Conservation (phyloP, 192 early-diverging fungal genomes). For the Linnemannia schmuckeri region DNA sequence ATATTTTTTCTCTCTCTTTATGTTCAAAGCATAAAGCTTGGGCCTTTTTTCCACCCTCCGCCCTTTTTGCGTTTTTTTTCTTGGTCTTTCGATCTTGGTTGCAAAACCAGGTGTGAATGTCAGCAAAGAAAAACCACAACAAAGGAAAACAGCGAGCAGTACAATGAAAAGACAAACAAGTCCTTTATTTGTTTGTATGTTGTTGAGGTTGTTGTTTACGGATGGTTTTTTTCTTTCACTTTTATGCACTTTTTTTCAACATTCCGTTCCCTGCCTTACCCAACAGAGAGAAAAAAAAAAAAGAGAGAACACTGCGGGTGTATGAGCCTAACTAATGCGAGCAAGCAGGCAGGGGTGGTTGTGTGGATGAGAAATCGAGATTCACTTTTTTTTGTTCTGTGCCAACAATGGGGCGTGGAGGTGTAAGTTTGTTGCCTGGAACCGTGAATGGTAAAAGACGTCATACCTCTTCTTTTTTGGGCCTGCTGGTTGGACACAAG, state of each 20-base stretch:
- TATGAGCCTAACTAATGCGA: neutral
- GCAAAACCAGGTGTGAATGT: neutral
- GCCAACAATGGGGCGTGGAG: neutral
- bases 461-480: neutral
- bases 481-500: neutral
- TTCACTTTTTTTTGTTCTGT: neutral
- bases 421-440: neutral
- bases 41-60: slow-evolving; percentile 8
- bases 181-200: neutral
- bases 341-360: neutral
- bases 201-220: neutral
- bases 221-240: neutral
- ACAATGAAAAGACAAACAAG: neutral
- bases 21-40: slow-evolving; percentile 9
- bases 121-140: too few relatives aligned
- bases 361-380: neutral
- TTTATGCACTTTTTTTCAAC: slow-evolving; percentile 2
- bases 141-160: neutral
- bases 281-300: neutral
- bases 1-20: neutral
- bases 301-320: neutral
- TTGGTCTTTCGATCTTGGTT: neutral
- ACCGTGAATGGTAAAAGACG: neutral
- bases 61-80: neutral
- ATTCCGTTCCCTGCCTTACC: neutral